A percentile compares a stretch with the other conserved stretches of the same genome.
Evolutionary conservation across 2,329 filamentous ascomycete genomes (phyloP).

Genomic region (Penicillium fuscoglaucum): DNA sequence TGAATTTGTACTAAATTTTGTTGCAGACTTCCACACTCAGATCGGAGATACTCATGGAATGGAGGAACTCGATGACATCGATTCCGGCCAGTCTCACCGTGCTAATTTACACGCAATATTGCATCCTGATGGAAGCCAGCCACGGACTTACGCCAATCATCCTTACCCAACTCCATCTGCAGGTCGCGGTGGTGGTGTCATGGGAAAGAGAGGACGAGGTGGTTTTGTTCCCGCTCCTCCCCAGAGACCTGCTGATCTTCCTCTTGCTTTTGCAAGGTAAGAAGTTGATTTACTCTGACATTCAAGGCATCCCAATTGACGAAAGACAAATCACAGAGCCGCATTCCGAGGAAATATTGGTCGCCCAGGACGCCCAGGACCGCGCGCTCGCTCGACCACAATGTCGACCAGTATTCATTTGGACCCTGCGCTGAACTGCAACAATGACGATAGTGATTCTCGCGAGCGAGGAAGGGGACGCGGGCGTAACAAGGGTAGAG

Average conservation of each 20-base stretch:
- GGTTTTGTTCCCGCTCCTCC: neutral
- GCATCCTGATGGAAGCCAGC: neutral
- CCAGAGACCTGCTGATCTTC: neutral
- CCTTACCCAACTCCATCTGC: neutral
- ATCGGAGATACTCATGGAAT: neutral
- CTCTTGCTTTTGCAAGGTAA: neutral
- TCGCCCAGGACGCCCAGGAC: neutral
- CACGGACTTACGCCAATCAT: neutral
- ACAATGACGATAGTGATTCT: neutral
- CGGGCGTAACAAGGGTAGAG: neutral
- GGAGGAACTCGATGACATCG: constrained; percentile 4
- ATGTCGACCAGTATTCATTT: neutral
- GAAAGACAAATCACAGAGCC: neutral
- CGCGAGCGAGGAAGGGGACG: neutral
- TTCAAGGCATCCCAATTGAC: neutral
- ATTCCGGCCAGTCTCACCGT: constrained; percentile 1
- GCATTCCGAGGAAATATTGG: neutral
- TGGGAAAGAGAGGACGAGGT: constrained; percentile 1
- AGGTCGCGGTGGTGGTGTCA: neutral
- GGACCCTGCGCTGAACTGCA: constrained; percentile 3
- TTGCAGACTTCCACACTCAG: neutral
- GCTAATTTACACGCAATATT: constrained; percentile 1
- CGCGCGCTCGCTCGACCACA: neutral
- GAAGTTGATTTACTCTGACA: neutral
- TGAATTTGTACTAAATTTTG: neutral